Percentiles rank a stretch among this genome's conserved stretches.
phyloP scores from a whole-genome alignment of 2,329 filamentous ascomycete genomes.

The Phialophora expanda region DNA sequence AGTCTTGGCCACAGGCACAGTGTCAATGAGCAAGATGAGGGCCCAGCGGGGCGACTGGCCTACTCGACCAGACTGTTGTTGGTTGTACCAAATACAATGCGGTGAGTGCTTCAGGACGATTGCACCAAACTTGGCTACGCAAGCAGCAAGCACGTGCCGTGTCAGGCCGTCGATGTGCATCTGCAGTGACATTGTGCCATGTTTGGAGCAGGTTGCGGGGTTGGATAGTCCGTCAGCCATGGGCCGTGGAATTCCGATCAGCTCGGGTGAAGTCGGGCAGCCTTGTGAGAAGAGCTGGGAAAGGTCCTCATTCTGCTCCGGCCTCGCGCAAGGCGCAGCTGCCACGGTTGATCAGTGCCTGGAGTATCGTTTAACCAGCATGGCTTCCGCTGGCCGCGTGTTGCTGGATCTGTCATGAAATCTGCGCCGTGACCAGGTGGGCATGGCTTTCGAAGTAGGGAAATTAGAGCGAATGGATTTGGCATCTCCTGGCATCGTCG shows the following conservation, averaged over 20 bases:
- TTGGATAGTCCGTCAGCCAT: neutral
- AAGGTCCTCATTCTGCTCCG: neutral
- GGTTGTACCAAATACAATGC: conserved; percentile 11
- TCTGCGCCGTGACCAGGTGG: neutral
- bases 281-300: conserved; percentile 8
- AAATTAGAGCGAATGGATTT: neutral
- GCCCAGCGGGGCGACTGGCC: neutral
- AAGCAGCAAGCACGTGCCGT: conserved; percentile 14
- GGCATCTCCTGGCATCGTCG: neutral
- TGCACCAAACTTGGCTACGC: neutral
- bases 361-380: conserved; percentile 8
- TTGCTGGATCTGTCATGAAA: neutral
- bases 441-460: neutral
- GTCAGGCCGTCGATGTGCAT: neutral
- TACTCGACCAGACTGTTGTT: neutral
- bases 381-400: neutral
- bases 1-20: conserved; percentile 1
- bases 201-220: neutral
- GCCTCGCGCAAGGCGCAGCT: neutral
- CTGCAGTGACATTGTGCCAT: neutral
- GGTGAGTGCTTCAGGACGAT: conserved; percentile 23
- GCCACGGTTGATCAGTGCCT: neutral
- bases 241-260: conserved; percentile 19
- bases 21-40: neutral
- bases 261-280: conserved; percentile 29